Base-by-base conservation (phyloP, 2,329 filamentous ascomycete genomes). In the Verticillium tricorpus region DNA sequence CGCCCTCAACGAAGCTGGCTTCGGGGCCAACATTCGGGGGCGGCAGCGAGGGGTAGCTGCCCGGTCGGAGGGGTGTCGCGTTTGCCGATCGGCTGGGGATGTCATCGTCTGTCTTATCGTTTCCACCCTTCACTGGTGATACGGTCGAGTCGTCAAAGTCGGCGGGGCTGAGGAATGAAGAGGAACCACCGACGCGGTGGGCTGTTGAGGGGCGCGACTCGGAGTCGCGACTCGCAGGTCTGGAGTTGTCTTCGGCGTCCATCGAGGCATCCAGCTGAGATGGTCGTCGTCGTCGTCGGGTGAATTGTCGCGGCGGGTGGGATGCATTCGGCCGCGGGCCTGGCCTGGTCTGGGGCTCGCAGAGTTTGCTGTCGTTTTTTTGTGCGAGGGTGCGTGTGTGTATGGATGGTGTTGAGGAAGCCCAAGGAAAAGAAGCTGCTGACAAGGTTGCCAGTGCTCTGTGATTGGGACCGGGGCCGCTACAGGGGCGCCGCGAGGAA, bases 1-100 rank as follows among this genome's bases (percentile, higher is more conserved):
- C 72, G 32, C 74, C 72, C 54, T 81, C 79, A 50, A 81, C 67
- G 63, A 77, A 78, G 71, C 77, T 82, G 68, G 67, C 74, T 35
- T 81, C 78, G 64, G 65, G 14, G 22, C 59, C 57, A 40, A 62
- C 58, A 59, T 62, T 61, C 37, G 64, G 63, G 8, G 60, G 35
- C 17, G 62, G 55, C 15, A 37, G 9, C 58, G 45, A 40, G 59
- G 31, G 32, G 40, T 56, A 9, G 34, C 37, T n/a, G 25, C 31
- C 50, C 19, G 17, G 60, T 39, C 19, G 14, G 37, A 66, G 60
- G 58, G 62, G 60, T 37, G 28, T 62, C 62, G 62, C 56, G 60
- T 60, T 28, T 59, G 34, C 25, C 54, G 58, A 22, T 52, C 56
- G 50, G 52, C 22, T 55, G 40, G 15, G 59, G 22, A 45, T 58